Evolutionary conservation across 495 filamentous ascomycete species (phyloP).

Genomic region (Neurospora sublineolata): DNA sequence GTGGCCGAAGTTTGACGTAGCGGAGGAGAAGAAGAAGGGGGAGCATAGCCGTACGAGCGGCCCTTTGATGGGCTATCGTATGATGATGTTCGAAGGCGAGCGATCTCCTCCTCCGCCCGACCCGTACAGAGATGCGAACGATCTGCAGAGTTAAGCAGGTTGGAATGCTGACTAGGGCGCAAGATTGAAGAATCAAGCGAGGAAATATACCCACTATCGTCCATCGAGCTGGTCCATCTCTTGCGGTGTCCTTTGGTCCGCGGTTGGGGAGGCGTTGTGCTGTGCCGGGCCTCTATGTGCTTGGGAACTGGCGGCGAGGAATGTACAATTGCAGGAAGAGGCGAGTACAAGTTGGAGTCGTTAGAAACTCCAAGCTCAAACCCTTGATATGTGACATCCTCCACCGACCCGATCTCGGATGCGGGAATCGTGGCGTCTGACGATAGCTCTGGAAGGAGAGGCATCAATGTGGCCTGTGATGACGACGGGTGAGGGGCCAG

Average conservation of each 20-base stretch:
- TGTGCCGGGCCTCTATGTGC: conserved; percentile 43
- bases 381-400: conserved; percentile 46
- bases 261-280: conserved; percentile 63
- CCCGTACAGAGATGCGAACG: conserved; percentile 73
- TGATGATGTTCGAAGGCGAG: conserved; percentile 80
- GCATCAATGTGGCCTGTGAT: conserved; percentile 16
- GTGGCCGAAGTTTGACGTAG: conserved; percentile 39
- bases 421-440: conserved; percentile 93
- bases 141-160: conserved; percentile 59
- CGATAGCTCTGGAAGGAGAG: conserved; percentile 49
- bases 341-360: conserved; percentile 46
- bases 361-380: conserved; percentile 41
- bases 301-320: conserved; percentile 83
- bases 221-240: conserved; percentile 62
- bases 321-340: conserved; percentile 43
- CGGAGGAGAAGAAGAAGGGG: conserved; percentile 45
- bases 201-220: conserved; percentile 95
- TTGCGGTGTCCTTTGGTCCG: conserved; percentile 52
- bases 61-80: conserved; percentile 80
- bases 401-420: conserved; percentile 58
- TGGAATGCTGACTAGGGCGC: conserved; percentile 49
- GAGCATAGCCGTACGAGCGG: conserved; percentile 35
- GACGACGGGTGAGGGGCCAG: conserved; percentile 24
- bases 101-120: conserved; percentile 88
- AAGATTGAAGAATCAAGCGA: conserved; percentile 91